These are phyloP conservation scores for Boechera stricta DNA, from an alignment of 345 rosid species.

Conservation along the genomic window DNA sequence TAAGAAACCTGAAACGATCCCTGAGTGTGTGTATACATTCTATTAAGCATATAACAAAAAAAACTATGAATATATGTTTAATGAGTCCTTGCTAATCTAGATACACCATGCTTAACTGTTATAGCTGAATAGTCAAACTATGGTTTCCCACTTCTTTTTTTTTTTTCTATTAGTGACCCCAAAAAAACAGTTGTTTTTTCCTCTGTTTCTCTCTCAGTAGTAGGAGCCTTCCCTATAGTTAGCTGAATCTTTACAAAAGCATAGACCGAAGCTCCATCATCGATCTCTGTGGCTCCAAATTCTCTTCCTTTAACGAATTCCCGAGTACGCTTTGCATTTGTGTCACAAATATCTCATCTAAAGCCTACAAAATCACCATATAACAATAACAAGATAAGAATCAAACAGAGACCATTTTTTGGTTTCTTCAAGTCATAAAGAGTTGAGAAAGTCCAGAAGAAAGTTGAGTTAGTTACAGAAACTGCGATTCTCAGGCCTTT, in stretches of 20 bases:
- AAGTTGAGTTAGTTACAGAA: constrained; percentile 56
- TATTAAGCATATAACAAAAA: not conserved
- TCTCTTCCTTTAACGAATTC: constrained; percentile 63
- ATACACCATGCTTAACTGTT: not conserved
- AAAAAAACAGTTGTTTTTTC: not conserved
- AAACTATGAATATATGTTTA: not conserved
- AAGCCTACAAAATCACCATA: constrained; percentile 52
- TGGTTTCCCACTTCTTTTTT: not conserved
- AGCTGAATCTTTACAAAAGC: constrained; percentile 66
- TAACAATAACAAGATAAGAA: not conserved
- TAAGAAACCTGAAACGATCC: not conserved
- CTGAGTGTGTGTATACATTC: not conserved
- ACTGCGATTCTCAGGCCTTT: constrained; percentile 70
- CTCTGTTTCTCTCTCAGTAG: constrained; percentile 30
- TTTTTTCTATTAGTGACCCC: too few species aligned
- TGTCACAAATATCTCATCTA: constrained; percentile 78
- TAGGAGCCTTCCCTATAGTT: constrained; percentile 51
- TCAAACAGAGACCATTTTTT: not conserved
- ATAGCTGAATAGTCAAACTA: not conserved
- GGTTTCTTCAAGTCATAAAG: not conserved
- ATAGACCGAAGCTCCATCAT: constrained; percentile 77
- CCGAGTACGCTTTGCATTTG: constrained; percentile 83
- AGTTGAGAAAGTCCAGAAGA: not conserved
- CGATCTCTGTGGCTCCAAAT: constrained; percentile 76
- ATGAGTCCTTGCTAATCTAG: not conserved